Conservation (phyloP, 805 yeast species). For the Cyberlindnera saturnus region DNA sequence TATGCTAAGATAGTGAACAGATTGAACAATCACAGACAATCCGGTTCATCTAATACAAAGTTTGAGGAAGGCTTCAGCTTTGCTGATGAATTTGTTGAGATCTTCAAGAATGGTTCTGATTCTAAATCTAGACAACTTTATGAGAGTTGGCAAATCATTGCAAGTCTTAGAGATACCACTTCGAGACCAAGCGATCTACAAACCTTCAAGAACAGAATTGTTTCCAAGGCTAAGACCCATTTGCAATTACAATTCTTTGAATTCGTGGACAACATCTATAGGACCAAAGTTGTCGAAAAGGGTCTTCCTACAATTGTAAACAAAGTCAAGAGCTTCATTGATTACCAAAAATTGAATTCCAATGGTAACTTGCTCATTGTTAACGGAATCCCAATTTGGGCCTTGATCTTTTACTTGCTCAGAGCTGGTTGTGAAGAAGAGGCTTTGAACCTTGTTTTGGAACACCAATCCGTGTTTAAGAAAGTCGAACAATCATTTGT, state of each 20-base stretch:
- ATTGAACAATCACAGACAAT: constrained; percentile 64
- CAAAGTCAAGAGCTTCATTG: constrained; percentile 61
- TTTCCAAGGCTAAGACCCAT: constrained; percentile 48
- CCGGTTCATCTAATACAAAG: constrained; percentile 18
- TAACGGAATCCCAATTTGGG: constrained; percentile 94
- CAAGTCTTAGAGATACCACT: constrained; percentile 27
- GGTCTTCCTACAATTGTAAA: constrained; percentile 69
- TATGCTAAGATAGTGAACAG: constrained; percentile 68
- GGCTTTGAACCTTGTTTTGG: constrained; percentile 62
- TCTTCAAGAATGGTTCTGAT: constrained; percentile 53
- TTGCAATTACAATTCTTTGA: constrained; percentile 75
- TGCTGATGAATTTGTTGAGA: constrained; percentile 52
- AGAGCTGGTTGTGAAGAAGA: constrained; percentile 81
- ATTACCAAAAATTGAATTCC: constrained; percentile 37
- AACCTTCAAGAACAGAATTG: constrained; percentile 32
- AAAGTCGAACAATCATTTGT: constrained; percentile 85
- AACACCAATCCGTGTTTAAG: constrained; percentile 66
- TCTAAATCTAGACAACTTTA: constrained; percentile 62
- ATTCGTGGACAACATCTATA: constrained; percentile 61
- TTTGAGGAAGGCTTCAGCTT: constrained; percentile 41
- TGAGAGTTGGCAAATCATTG: constrained; percentile 69
- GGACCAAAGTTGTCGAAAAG: constrained; percentile 46
- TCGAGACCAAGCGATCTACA: constrained; percentile 14
- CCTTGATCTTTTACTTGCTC: constrained; percentile 73
- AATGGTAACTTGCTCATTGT: constrained; percentile 53